Evolutionary conservation across 257 asterid species (phyloP).

Genomic region (Asclepias syriaca): DNA sequence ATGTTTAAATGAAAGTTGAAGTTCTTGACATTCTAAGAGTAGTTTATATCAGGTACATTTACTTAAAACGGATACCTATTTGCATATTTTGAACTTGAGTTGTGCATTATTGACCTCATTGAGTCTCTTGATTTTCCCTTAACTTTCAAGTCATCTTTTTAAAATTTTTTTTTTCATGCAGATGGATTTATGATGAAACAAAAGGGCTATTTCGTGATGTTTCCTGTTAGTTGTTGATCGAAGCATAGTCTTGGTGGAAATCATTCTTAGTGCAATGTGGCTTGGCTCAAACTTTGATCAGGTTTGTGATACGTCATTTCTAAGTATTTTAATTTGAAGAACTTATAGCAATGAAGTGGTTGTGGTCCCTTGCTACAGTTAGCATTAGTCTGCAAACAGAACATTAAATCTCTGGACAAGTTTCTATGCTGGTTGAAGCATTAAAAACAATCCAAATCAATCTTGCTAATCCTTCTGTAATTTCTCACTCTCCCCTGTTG

Average conservation of each 20-base stretch:
- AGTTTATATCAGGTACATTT: not conserved
- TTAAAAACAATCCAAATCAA: not conserved
- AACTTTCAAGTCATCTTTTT: not conserved
- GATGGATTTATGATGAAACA: constrained; percentile 94
- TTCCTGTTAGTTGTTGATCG: constrained; percentile 39
- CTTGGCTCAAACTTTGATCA: constrained; percentile 9
- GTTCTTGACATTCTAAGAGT: not conserved
- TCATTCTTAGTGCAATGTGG: constrained; percentile 9
- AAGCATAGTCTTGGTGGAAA: constrained; percentile 7
- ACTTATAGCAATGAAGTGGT: not conserved
- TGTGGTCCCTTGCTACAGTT: not conserved
- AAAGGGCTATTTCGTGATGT: constrained; percentile 84
- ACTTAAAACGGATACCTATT: not conserved
- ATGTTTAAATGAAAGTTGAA: not conserved
- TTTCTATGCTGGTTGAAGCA: constrained; percentile 2
- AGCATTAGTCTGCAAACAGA: not conserved
- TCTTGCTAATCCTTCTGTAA: not conserved
- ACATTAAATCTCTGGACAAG: not conserved
- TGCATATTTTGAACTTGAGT: not conserved
- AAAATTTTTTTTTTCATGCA: constrained; percentile 26
- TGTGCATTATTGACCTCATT: not conserved
- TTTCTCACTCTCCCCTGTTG: not conserved
- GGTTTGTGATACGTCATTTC: constrained; percentile 5
- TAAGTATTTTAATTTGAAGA: not conserved
- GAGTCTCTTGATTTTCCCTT: not conserved